phyloP scores from a whole-genome alignment of 495 filamentous ascomycete genomes.

The Hypoxylon crocopeplum region DNA sequence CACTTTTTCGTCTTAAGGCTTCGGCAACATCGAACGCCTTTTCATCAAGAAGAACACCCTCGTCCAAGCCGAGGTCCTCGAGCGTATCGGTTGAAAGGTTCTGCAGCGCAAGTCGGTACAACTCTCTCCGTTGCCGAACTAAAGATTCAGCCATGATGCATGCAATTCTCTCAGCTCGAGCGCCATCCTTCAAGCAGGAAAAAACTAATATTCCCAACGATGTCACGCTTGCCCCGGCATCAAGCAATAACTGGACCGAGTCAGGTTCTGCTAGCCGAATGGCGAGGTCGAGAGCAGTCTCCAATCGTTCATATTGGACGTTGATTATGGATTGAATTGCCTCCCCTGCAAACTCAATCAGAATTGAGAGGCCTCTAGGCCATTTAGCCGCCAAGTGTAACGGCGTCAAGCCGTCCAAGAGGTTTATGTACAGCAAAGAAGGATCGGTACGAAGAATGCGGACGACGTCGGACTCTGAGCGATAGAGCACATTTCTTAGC shows the following conservation, averaged over 20 bases:
- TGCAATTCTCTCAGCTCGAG: not conserved
- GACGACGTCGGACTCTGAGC: not conserved
- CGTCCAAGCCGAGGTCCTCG: not conserved
- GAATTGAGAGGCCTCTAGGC: constrained; percentile 10
- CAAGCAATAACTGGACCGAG: constrained; percentile 3
- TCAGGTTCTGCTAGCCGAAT: not conserved
- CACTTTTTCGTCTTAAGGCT: not conserved
- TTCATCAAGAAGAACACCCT: not conserved
- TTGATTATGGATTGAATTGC: constrained; percentile 11
- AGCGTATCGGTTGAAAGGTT: not conserved
- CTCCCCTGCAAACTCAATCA: constrained; percentile 3
- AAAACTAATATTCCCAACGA: not conserved
- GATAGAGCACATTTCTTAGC: not conserved
- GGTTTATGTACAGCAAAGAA: not conserved
- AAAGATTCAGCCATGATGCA: not conserved
- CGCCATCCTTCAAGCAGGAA: not conserved
- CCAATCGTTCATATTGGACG: not conserved
- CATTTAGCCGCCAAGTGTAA: constrained; percentile 14
- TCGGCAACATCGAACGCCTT: constrained; percentile 8
- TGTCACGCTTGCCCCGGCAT: not conserved
- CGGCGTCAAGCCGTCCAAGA: not conserved
- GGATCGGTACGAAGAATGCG: not conserved
- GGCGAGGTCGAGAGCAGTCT: not conserved
- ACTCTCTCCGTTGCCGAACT: not conserved
- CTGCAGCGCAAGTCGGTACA: constrained; percentile 1